A percentile compares a stretch with the other conserved stretches of the same genome.
These are phyloP conservation scores for Globisporangium yorkense DNA, from an alignment of 352 stramenopile genomes.

Conservation along the genomic window DNA sequence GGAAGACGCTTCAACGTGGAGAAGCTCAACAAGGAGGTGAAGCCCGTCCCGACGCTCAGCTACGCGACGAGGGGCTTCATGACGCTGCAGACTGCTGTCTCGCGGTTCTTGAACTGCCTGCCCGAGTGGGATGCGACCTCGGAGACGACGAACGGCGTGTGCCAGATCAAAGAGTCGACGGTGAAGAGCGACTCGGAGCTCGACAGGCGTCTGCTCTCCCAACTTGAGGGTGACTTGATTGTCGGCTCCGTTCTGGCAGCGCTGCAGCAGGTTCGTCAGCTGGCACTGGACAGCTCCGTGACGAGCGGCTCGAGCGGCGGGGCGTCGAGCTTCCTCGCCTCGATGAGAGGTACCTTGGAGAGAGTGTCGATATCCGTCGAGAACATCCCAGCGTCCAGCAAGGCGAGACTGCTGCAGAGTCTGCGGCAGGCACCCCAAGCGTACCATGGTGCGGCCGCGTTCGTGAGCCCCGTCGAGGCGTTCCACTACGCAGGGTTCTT, in stretches of 20 bases:
- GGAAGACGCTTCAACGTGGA: constrained; percentile 10
- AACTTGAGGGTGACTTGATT: constrained; percentile 51
- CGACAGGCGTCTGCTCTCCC: constrained; percentile 34
- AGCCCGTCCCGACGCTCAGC: constrained; percentile 20
- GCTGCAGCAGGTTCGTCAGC: background rate
- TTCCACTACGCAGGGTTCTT: constrained; percentile 77
- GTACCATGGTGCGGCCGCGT: constrained; percentile 41
- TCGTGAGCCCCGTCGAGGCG: constrained; percentile 37
- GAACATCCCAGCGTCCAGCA: constrained; percentile 16
- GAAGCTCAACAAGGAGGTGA: constrained; percentile 19
- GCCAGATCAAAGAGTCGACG: constrained; percentile 35
- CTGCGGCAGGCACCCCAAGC: constrained; percentile 59
- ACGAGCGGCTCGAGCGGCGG: background rate
- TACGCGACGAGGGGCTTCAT: constrained; percentile 65
- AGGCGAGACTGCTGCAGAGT: constrained; percentile 30
- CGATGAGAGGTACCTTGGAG: constrained; percentile 6
- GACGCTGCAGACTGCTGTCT: constrained; percentile 64
- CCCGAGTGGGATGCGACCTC: constrained; percentile 36
- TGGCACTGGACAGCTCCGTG: background rate
- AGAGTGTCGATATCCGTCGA: constrained; percentile 7
- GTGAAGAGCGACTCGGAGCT: constrained; percentile 15
- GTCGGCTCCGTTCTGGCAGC: constrained; percentile 30
- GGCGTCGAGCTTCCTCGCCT: constrained; percentile 9
- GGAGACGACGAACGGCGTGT: constrained; percentile 27
- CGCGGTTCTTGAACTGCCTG: constrained; percentile 61